Base-by-base conservation (phyloP, 106 monocot species). In the Phalaenopsis equestris region DNA sequence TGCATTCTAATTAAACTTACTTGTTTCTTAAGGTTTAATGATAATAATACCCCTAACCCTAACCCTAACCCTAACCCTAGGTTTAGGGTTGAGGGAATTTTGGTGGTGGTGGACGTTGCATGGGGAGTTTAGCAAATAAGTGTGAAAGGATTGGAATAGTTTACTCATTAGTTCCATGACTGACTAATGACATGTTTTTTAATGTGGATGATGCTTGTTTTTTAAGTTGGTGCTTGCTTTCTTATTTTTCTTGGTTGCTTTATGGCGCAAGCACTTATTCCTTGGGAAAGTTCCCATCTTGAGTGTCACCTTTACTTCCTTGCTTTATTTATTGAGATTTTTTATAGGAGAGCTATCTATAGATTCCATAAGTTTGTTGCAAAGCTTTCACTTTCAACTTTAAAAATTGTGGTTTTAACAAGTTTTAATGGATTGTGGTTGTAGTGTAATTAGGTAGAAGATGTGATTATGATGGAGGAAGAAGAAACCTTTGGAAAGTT, bases 1-100 rank as follows among this genome's bases (percentile, higher is more conserved):
- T 80, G 6, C 48, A 45, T 3, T 73, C 49, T 56, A 49, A 39
- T 30, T 30, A 30, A 30, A 30, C 30, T 30, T 30, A 56, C 15
- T 78, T 14, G 21, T 41, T 46, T 0, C 19, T 79, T 67, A 41
- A 19, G 15, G n/a, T 39, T 39, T 70, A 36, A 39, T 70, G 39
- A 39, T 36, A 70, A 70, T 16, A 39, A 70, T 70, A 14, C 30
- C 30, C 30, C 30, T 30, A 30, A 30, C 30, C 30, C 30, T 30
- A 82, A 80, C 87, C 86, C 83, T 84, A 86, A 88, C 84, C 86
- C 84, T 86, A 88, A 83, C 67, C 82, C 82, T 61, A 48, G 43
- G 8, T 24, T 47, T 1, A 11, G 30, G 15, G 21, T 23, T 18
- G 19, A 8, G 3, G 67, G 4, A 67, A 30, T 8, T 9, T 30